phyloP scores from a whole-genome alignment of 352 stramenopile genomes.

The Thraustochytrium striatum region DNA sequence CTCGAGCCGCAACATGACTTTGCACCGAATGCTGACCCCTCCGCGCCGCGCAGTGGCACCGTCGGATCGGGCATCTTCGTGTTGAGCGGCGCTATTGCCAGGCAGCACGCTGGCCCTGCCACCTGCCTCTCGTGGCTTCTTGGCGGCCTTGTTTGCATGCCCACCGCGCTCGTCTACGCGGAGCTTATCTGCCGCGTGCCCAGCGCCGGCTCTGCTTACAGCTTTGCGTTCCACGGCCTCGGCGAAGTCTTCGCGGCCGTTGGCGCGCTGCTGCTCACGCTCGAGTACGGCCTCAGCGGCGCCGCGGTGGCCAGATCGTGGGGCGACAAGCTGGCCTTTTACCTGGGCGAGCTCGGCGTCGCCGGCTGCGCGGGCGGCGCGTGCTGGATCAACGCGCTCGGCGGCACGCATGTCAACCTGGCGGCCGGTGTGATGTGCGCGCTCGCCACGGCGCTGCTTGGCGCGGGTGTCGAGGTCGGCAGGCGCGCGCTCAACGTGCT shows the following conservation, averaged over 20 bases:
- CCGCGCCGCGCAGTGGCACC: not conserved
- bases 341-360: conserved; percentile 60
- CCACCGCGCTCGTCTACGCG: conserved; percentile 82
- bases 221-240: conserved; percentile 66
- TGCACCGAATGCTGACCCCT: no score
- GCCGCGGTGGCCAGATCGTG: conserved; percentile 81
- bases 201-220: conserved; percentile 79
- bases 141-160: conserved; percentile 76
- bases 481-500: conserved; percentile 78
- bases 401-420: conserved; percentile 69
- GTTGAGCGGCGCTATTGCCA: conserved; percentile 17
- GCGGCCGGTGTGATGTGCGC: conserved; percentile 70
- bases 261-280: conserved; percentile 78
- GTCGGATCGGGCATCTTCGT: conserved; percentile 37
- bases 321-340: conserved; percentile 74
- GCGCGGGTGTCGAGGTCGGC: conserved; percentile 76
- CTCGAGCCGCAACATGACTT: no score
- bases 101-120: conserved; percentile 70
- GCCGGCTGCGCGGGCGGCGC: conserved; percentile 65
- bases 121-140: conserved; percentile 84
- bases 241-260: conserved; percentile 70
- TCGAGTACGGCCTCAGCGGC: conserved; percentile 84
- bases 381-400: conserved; percentile 36
- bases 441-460: conserved; percentile 71
- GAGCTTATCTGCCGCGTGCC: conserved; percentile 77